phyloP scores from a whole-genome alignment of 2,329 filamentous ascomycete species.

The Lomentospora prolificans region DNA sequence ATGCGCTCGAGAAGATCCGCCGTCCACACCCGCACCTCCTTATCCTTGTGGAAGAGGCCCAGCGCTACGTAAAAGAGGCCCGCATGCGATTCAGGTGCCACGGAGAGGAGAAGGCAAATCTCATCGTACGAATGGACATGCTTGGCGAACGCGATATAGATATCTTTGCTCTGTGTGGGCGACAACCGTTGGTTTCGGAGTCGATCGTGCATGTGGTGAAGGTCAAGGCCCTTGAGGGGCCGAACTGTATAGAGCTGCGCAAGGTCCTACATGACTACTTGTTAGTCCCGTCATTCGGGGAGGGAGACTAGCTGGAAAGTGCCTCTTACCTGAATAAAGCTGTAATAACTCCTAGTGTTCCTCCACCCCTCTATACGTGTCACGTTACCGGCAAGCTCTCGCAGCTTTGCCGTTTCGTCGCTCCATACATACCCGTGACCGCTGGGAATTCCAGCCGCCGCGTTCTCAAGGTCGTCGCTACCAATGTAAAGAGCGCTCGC shows the following conservation, averaged over 20 bases:
- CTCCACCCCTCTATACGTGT: constrained; percentile 95
- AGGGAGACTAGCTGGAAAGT: neutral
- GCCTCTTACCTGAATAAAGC: constrained; percentile 67
- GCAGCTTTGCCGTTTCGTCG: constrained; percentile 68
- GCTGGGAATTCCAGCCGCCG: constrained; percentile 44
- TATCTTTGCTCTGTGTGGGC: constrained; percentile 65
- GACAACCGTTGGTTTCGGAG: constrained; percentile 73
- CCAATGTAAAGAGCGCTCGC: constrained; percentile 83
- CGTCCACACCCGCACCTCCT: constrained; percentile 66
- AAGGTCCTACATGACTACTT: constrained; percentile 44
- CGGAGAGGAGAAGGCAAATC: constrained; percentile 72
- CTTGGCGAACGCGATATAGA: constrained; percentile 72
- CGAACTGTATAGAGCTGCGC: constrained; percentile 53
- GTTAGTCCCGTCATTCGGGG: no score
- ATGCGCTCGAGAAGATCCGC: constrained; percentile 76
- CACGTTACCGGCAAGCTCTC: constrained; percentile 84
- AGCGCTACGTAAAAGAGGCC: constrained; percentile 86
- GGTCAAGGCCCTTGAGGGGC: constrained; percentile 70
- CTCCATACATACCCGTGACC: constrained; percentile 96
- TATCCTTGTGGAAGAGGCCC: constrained; percentile 82
- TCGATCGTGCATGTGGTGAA: constrained; percentile 88
- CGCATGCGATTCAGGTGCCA: constrained; percentile 75
- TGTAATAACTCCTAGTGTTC: constrained; percentile 90
- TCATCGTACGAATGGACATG: constrained; percentile 74
- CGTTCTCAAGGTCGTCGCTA: constrained; percentile 56